Conservation (phyloP, 2,329 filamentous ascomycete species). For the Fusarium pseudoanthophilum region DNA sequence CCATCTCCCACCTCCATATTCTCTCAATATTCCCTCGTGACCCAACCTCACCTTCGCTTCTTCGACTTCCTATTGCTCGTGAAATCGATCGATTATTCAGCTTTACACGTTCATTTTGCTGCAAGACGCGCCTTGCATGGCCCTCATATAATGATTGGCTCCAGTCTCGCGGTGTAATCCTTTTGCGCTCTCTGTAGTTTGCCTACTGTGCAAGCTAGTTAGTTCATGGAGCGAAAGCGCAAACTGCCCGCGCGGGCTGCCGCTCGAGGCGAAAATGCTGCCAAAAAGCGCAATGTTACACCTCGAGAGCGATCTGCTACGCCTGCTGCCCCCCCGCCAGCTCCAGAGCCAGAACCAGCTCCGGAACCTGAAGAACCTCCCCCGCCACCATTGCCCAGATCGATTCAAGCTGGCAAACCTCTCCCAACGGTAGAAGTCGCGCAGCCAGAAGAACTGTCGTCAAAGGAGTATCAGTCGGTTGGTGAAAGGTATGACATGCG, state of each 20-base stretch:
- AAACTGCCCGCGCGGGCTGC: slow-evolving; percentile 72
- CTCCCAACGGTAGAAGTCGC: slow-evolving; percentile 76
- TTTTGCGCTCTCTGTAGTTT: slow-evolving; percentile 22
- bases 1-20: slow-evolving; percentile 30
- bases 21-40: slow-evolving; percentile 10
- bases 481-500: slow-evolving; percentile 69
- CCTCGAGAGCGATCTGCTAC: slow-evolving; percentile 65
- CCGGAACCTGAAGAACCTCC: slow-evolving; percentile 47
- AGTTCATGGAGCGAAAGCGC: slow-evolving; percentile 71
- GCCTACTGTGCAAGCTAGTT: slow-evolving; percentile 22
- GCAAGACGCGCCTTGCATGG: slow-evolving; percentile 45
- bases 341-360: slow-evolving; percentile 39
- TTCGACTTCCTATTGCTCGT: neutral
- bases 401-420: slow-evolving; percentile 72
- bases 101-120: slow-evolving; percentile 26
- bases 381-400: slow-evolving; percentile 66
- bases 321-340: slow-evolving; percentile 53
- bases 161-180: slow-evolving; percentile 36
- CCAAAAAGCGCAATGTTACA: slow-evolving; percentile 69
- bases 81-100: neutral
- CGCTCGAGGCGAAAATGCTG: slow-evolving; percentile 67
- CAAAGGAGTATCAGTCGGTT: slow-evolving; percentile 77
- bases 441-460: slow-evolving; percentile 71
- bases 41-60: slow-evolving; percentile 18
- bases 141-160: slow-evolving; percentile 48